Evolutionary conservation across 768 basidiomycete genomes (phyloP), one percentile per base, ranked within the genome.

Genomic region (Lyophyllum semitale): DNA sequence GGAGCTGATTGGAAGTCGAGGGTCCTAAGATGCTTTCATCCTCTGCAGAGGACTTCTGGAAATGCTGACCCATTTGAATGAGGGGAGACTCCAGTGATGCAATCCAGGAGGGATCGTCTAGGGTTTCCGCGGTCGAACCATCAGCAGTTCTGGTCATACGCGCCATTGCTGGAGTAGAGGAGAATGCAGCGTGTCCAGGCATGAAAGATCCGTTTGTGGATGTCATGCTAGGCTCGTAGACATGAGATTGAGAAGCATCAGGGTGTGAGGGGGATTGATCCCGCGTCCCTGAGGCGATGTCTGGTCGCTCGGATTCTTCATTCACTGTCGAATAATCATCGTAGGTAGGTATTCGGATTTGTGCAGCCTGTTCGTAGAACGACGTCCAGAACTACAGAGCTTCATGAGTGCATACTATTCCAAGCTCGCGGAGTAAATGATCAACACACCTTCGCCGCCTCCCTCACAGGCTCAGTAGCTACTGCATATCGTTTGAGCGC

Each of bases 351-450:
- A 95, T 88, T 37, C 87, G 84, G 26, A 94, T 88, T 62, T 93
- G 88, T 3, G 96, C 95, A 8, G 95, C 93, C 55, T 90, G 84
- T 66, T 98, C 95, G 66, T 95, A 98, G 78, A 99, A 98, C 0
- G 91, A 89, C 4, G 88, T 88, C 95, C 96, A 98, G 69, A 98
- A 98, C 95, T 96, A 63, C 15, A 41, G 12, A n/a, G 9, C 44
- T 7, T 20, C n/a, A 3, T 56, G 29, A 51, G 38, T 15, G 30
- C 20, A 27, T 30, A n/a, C 7, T 17, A 47, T 20, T 23, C 17
- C 17, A 29, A 30, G 25, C 23, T 45, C 45, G 11, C 45, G 17
- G 25, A 23, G n/a, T 13, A 6, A 29, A 3, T 30, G 23, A 25
- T 2, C 8, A 0, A 72, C 84, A 53, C 61, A 93, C 96, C 77